Evolutionary conservation across 768 basidiomycete species (phyloP), one percentile per base, ranked within the genome.

Genomic region (Amanita phalloides): DNA sequence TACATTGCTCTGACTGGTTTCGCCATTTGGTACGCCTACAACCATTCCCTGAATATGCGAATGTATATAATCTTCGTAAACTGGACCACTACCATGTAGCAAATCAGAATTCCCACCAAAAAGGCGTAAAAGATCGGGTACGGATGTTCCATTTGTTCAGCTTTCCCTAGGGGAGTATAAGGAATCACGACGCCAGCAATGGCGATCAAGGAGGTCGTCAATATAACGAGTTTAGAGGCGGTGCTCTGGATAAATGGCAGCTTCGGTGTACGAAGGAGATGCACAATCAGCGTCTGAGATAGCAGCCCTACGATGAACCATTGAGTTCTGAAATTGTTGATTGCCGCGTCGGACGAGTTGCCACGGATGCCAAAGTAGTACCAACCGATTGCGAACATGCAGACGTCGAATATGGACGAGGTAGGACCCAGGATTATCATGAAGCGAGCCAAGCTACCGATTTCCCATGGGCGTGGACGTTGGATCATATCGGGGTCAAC

Each of bases 251-350:
- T 51, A 20, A 51, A 51, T 20, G 49, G 49, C 21, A 41, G 13
- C 43, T 51, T 43, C 2, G 25, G 28, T 10, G 49, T 42, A 30
- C 30, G 30, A 30, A 30, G 30, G 8, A 49, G 25, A 26, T 49
- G 48, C 8, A 49, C 30, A 21, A 49, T 49, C 13, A 49, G 37
- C 17, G 46, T 67, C 58, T 69, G 66, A 5, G 66, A 67, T 47
- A 67, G 36, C 37, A 67, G 64, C 8, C 67, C 67, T 49, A 68
- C 66, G 35, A 67, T 58, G 48, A 67, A 67, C 66, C 66, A 67
- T 49, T 68, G 57, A 14, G 67, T 66, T 48, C 68, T 26, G 45
- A 46, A 67, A 10, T 66, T 66, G 1, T 58, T 64, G 23, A 58
- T 55, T 6, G 67, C 67, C 33, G 59, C 46, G 4, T 56, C 30